These are phyloP conservation scores for Ramularia collo-cygni DNA, from an alignment of 2,329 filamentous ascomycete species.

Conservation along the genomic window DNA sequence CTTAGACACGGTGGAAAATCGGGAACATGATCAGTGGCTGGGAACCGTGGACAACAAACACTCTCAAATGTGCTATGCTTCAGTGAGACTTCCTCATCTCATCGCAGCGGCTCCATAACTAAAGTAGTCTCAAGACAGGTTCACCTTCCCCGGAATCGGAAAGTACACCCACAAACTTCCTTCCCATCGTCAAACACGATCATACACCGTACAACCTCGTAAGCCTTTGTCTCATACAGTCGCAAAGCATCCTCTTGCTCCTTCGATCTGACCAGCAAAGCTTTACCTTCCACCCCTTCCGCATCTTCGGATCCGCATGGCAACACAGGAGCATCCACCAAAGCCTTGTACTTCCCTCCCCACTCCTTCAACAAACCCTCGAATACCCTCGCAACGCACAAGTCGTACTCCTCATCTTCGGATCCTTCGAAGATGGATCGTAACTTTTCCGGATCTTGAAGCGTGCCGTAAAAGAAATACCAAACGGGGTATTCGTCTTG, in stretches of 20 bases:
- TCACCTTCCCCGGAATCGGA: too few relatives aligned
- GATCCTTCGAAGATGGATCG: constrained; percentile 25
- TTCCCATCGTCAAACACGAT: constrained; percentile 17
- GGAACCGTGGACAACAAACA: too few relatives aligned
- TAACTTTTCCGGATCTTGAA: constrained; percentile 29
- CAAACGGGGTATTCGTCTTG: constrained; percentile 34
- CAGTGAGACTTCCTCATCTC: too few relatives aligned
- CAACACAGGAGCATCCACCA: constrained; percentile 28
- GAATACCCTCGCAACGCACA: constrained; percentile 25
- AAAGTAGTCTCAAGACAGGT: too few relatives aligned
- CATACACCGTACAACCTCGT: constrained; percentile 35
- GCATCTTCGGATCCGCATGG: background rate
- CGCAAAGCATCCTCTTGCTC: constrained; percentile 32
- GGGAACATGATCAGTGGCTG: too few relatives aligned
- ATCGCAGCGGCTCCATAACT: too few relatives aligned
- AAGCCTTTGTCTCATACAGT: constrained; percentile 33
- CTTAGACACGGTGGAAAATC: too few relatives aligned
- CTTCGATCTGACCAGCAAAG: constrained; percentile 26
- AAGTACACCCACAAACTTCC: background rate
- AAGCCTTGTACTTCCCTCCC: constrained; percentile 33
- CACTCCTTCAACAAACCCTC: constrained; percentile 30
- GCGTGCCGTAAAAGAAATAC: constrained; percentile 35
- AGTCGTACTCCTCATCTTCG: constrained; percentile 8
- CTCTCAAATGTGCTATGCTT: too few relatives aligned
- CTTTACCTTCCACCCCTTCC: constrained; percentile 24